Percentiles rank a stretch among this genome's conserved stretches.
Evolutionary conservation across 164 flowering plant species (phyloP).

Genomic region (Stephania japonica): DNA sequence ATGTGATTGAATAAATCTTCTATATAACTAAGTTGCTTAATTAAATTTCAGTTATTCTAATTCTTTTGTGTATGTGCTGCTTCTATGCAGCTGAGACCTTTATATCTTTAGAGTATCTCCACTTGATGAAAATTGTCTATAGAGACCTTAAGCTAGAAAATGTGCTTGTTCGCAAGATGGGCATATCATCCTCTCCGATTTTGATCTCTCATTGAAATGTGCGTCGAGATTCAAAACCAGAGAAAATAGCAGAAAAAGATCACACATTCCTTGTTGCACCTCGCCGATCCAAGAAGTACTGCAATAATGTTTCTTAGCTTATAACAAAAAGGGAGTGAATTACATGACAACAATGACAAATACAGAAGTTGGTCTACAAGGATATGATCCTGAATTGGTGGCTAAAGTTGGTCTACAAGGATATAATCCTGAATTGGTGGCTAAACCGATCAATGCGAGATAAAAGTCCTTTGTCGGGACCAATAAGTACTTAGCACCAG

Average conservation of each 20-base stretch:
- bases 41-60: not conserved
- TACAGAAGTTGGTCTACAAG: slow-evolving; percentile 11
- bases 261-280: slow-evolving; percentile 38
- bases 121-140: slow-evolving; percentile 85
- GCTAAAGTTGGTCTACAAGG: slow-evolving; percentile 73
- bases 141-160: slow-evolving; percentile 87
- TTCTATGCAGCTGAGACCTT: slow-evolving; percentile 76
- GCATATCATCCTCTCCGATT: slow-evolving; percentile 88
- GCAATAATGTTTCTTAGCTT: slow-evolving; percentile 52
- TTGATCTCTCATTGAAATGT: slow-evolving; percentile 81
- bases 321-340: slow-evolving; percentile 9
- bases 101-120: slow-evolving; percentile 79
- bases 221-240: slow-evolving; percentile 27
- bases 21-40: not conserved
- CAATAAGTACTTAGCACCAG: too few relatives aligned
- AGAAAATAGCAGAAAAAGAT: slow-evolving; percentile 13
- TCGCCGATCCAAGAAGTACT: slow-evolving; percentile 66
- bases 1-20: too few relatives aligned
- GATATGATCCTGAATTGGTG: slow-evolving; percentile 41
- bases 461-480: too few relatives aligned
- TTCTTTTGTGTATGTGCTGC: slow-evolving; percentile 28
- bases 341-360: slow-evolving; percentile 8
- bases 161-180: slow-evolving; percentile 75
- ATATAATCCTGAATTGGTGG: slow-evolving; percentile 71
- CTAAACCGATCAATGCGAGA: too few relatives aligned